Base-by-base conservation (phyloP, 2,329 filamentous ascomycete species). In the Fusarium sp. region DNA sequence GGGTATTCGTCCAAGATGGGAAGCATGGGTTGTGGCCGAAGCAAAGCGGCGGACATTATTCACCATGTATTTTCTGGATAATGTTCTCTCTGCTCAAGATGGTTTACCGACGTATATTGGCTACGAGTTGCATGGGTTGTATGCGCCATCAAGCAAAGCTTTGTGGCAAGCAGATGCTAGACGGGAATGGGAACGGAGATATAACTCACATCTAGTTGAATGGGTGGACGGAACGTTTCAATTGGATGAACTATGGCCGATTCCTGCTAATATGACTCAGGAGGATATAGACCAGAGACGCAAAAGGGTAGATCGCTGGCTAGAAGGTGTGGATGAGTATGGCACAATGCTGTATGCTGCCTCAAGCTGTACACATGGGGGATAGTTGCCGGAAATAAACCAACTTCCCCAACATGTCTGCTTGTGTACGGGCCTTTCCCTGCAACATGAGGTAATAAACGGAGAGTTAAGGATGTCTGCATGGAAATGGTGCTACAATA, bases 31-130 rank as follows among this genome's bases (percentile, higher is more conserved):
- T 6, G 72, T 86, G 1, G 82, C 82, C 0, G 84, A 86, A 43
- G 80, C 86, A 0, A 88, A 87, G 63, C 79, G 86, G 4, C 80
- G 87, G 6, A 82, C 84, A 0, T 62, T 89, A 0, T 87, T 81
- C 59, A 78, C 80, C 0, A 84, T 87, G 81, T 88, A 87, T 56
- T 74, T 88, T 5, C 83, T 88, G 43, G 85, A 86, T 59, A 86
- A 81, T 42, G 72, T 86, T 0, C 80, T 87, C 8, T 80, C 81
- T 2, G 72, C 80, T 1, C 76, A 81, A 10, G 78, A 85, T 7
- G 78, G 78, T 0, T 68, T 85, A 0, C 82, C 84, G 0, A 84
- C 81, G 0, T 87, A 83, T 49, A 73, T 87, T 0, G 85, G 82
- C 1, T 81, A 78, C 0, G 87, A 88, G 68, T 73, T 88, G 15